Base-by-base conservation (phyloP, 805 yeast species). In the Ogataea saltuana region DNA sequence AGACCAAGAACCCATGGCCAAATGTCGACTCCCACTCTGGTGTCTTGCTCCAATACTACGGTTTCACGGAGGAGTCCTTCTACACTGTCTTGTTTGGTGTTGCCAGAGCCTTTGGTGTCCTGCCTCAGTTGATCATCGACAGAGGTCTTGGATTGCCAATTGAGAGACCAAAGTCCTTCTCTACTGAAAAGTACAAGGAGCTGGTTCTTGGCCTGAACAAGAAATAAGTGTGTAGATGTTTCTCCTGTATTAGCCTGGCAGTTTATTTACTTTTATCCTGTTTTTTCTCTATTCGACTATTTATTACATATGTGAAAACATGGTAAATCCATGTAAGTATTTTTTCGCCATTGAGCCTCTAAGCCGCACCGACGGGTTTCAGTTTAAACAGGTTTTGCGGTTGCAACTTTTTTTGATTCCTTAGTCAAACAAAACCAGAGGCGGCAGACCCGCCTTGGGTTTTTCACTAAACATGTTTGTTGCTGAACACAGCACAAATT, bases 1-100 rank as follows among this genome's bases (percentile, higher is more conserved):
- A 86, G 80, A 85, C 91, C 63, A 85, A 85, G 80, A 85, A 85
- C 80, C 93, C 93, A 71, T 85, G 89, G 89, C 93, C 95, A 70
- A 85, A 85, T 65, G 95, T 85, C 54, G 95, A 85, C 71, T 83
- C 93, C 42, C 88, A 83, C 71, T 84, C 91, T 39, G 95, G 95
- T 71, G 88, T 85, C 50, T 70, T 86, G 57, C 75, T 85, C 68
- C 90, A 85, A 70, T 82, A 86, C 78, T 85, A 85, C 72, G 95
- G 95, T 58, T 71, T 85, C 63, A 83, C 84, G 44, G 88, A 85
- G 74, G 81, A 80, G 59, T 78, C 86, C 33, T 86, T 83, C 82
- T 85, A 85, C 78, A 86, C 93, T 41, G 95, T 85, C 31, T 71
- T 85, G 64, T 85, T 85, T 67, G 93, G 91, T 75, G 93, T 85